Percentiles rank a stretch among this genome's conserved stretches.
Conservation (phyloP, 768 basidiomycete species). For the Russula lepida region DNA sequence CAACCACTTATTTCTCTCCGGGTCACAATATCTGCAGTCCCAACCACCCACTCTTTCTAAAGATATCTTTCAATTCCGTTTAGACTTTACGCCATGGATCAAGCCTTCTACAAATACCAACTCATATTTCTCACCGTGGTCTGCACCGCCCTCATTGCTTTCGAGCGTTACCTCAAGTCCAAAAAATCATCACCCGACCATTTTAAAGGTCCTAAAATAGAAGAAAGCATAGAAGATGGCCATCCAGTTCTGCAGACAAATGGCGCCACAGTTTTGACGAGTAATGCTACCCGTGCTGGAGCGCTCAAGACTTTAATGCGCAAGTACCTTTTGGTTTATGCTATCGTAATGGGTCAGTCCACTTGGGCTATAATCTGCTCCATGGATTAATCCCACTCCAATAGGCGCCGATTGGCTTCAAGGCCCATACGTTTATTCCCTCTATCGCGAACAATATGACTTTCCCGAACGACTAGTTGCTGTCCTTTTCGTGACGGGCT, state of each 20-base stretch:
- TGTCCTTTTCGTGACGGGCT: constrained; percentile 69
- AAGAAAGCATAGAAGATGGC: constrained; percentile 13
- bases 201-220: not conserved
- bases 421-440: constrained; percentile 70
- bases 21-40: not conserved
- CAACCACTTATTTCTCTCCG: not conserved
- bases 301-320: constrained; percentile 17
- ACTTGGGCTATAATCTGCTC: not conserved
- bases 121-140: constrained; percentile 22
- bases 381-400: not conserved
- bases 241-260: not conserved
- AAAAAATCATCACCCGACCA: constrained; percentile 7
- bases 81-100: not conserved
- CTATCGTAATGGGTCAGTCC: constrained; percentile 12
- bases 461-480: constrained; percentile 60
- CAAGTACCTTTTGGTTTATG: constrained; percentile 21
- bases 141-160: constrained; percentile 18
- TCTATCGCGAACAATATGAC: constrained; percentile 60
- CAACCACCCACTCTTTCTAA: not conserved
- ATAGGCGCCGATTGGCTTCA: constrained; percentile 73
- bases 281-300: constrained; percentile 1
- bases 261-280: not conserved
- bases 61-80: not conserved
- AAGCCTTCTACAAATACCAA: constrained; percentile 27
- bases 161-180: constrained; percentile 22